Evolutionary conservation across 768 basidiomycete species (phyloP), one percentile per base, ranked within the genome.

Genomic region (Termitomyces titanicus): DNA sequence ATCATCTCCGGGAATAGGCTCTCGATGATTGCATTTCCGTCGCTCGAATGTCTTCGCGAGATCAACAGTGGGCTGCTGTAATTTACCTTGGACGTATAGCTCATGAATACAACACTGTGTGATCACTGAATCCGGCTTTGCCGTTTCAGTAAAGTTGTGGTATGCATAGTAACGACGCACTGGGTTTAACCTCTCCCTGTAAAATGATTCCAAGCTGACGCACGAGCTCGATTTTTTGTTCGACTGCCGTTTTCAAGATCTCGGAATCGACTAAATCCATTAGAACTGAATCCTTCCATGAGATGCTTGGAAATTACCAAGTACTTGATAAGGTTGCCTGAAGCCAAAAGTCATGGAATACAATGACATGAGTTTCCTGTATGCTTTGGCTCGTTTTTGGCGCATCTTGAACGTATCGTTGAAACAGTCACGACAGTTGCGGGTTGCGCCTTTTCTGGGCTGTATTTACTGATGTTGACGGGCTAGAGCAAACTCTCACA

Each of bases 61-160:
- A 66, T 97, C 92, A 0, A 93, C 86, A 0, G 86, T 82, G 0
- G 81, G 72, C 66, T 98, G 94, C 29, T 81, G 80, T 1, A 77
- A 65, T 55, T 80, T 83, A 12, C 93, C 94, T 53, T 88, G 82
- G 3, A 93, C 79, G 72, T 99, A 98, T 2, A 99, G 79, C 66
- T 93, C 92, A 61, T 94, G 86, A 39, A 99, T 94, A 67, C 88
- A 96, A 70, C 97, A 99, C 68, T 98, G 96, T 0, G 97, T 98
- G 69, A 99, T 98, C 96, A 99, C 97, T 98, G 62, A 62, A 55
- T 70, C 70, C 69, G 70, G 72, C 73, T 77, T 75, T 73, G 73
- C 71, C 67, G 78, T 74, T 47, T 63, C 47, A 55, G 54, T 39
- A 45, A 43, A 29, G 27, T 47, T 15, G 24, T 42, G 53, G 40